Evolutionary conservation across 257 asterid genomes (phyloP), one percentile per base, ranked within the genome.

Genomic region (Solanum pennellii): DNA sequence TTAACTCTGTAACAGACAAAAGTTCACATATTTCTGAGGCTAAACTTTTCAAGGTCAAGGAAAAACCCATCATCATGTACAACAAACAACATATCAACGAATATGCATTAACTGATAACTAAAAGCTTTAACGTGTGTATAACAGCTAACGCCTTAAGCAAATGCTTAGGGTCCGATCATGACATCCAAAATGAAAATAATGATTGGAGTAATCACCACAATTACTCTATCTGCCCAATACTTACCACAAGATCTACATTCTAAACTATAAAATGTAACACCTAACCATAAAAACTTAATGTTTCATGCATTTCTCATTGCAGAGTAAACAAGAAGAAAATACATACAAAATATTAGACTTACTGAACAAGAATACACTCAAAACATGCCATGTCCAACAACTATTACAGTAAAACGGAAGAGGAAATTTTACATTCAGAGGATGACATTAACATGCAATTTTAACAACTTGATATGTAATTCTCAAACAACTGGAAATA

Each of bases 1-100:
- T 72, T 66, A 82, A 41, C 87, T 91, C 94, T 91, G 92, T 16
- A 87, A 42, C 21, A 88, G 45, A 52, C 65, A 71, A 77, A 52
- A 62, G 23, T 59, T 82, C 85, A 87, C 37, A 2, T 31, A 87
- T 74, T 52, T 86, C 25, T 49, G n/a, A 82, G 85, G 18, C 66
- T 80, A 80, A 47, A 82, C 44, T 49, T 82, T 45, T 82, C 68
- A 10, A 0, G 16, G 66, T 37, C 0, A 7, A 6, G 0, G 69
- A 31, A 82, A 79, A 82, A 29, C 59, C 69, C 69, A 82, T 29
- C 69, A 82, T 29, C 10, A 82, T 29, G 2, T 82, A n/a, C 10
- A 56, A 31, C 12, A 44, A 76, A 23, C 69, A 20, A 74, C 62
- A 41, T 88, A 73, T 86, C 84, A 39, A 35, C 39, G 83, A 18